These are phyloP conservation scores for Chalciporus piperatoides DNA, from an alignment of 1,284 basidiomycete species.

Conservation along the genomic window DNA sequence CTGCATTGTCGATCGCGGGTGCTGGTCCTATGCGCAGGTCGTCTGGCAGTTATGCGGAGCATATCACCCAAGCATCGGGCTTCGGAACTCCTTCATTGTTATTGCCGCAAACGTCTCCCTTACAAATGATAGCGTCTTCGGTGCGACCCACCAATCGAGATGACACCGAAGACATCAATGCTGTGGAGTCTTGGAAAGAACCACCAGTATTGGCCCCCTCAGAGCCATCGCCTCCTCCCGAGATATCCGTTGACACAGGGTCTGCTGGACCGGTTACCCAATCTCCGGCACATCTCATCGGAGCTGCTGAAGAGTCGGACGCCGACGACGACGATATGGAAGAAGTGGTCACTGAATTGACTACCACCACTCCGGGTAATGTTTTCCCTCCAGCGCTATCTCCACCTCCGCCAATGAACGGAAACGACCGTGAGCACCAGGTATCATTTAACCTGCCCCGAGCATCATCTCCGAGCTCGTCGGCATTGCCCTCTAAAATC, in stretches of 20 bases:
- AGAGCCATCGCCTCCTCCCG: constrained; percentile 2
- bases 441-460: constrained; percentile 7
- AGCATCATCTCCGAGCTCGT: constrained; percentile 8
- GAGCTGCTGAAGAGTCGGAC: constrained; percentile 13
- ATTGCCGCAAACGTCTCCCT: constrained; percentile 10
- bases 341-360: constrained; percentile 16
- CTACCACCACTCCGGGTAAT: not conserved
- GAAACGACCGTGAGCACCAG: constrained; percentile 12
- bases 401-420: constrained; percentile 17
- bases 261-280: not conserved
- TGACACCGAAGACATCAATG: not conserved
- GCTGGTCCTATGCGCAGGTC: constrained; percentile 40
- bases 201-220: constrained; percentile 2
- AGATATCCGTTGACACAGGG: not conserved
- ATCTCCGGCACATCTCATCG: not conserved
- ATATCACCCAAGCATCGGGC: constrained; percentile 15
- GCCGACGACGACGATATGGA: constrained; percentile 34
- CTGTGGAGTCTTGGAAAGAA: constrained; percentile 6
- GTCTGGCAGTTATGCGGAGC: constrained; percentile 13
- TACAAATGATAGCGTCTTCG: not conserved
- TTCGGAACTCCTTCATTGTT: constrained; percentile 40
- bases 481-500: constrained; percentile 14
- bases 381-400: constrained; percentile 8
- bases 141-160: not conserved
- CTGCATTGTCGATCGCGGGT: constrained; percentile 60